Evolutionary conservation across 139 green algal genomes (phyloP).

Genomic region (Mychonastes homosphaera): DNA sequence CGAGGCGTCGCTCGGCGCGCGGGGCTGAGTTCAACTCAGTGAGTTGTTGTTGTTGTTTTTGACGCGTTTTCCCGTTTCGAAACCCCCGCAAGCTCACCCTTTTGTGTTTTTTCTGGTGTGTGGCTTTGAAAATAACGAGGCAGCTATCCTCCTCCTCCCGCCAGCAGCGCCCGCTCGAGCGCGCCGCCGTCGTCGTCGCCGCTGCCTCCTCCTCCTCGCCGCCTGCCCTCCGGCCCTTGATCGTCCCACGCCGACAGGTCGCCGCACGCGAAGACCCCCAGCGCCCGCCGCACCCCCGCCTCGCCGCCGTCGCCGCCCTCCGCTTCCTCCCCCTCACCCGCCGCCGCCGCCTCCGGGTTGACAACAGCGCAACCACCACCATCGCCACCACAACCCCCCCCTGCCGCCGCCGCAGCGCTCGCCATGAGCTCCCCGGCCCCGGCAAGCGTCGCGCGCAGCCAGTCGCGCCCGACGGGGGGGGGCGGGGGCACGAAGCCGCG

Average conservation of each 20-base stretch:
- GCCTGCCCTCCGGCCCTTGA: slow-evolving; percentile 11
- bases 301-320: not conserved
- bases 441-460: slow-evolving; percentile 41
- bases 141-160: not conserved
- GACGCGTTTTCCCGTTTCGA: no score
- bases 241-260: slow-evolving; percentile 83
- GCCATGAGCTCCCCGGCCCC: slow-evolving; percentile 1
- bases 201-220: slow-evolving; percentile 3
- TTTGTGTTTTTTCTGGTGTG: not conserved
- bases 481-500: slow-evolving; percentile 54
- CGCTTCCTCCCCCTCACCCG: not conserved
- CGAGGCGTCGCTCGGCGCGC: slow-evolving; percentile 1
- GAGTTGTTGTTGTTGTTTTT: no score
- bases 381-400: not conserved
- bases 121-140: no score
- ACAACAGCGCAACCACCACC: no score
- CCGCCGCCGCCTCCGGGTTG: not conserved
- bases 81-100: no score
- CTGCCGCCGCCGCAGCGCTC: not conserved
- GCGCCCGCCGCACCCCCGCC: not conserved
- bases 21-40: no score
- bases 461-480: slow-evolving; percentile 51
- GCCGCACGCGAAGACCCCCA: slow-evolving; percentile 91
- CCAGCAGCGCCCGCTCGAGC: not conserved
- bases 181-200: slow-evolving; percentile 1